phyloP scores from a whole-genome alignment of 1,139 yeast genomes.

The Chernovozyma aurita region DNA sequence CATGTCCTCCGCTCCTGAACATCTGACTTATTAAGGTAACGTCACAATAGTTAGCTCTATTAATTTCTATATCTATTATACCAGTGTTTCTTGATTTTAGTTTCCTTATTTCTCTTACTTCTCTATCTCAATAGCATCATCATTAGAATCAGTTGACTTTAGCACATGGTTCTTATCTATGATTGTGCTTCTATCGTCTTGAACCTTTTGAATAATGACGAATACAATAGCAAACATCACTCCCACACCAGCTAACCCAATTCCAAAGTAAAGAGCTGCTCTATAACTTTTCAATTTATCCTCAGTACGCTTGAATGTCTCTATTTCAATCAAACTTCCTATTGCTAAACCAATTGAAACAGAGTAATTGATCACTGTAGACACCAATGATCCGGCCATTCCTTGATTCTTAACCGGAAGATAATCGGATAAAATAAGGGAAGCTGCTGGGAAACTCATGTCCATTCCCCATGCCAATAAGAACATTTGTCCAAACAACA shows the following conservation, averaged over 20 bases:
- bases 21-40: too few species aligned
- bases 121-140: too few species aligned
- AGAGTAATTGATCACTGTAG: slow-evolving; percentile 52
- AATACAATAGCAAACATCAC: slow-evolving; percentile 27
- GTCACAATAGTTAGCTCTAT: too few species aligned
- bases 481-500: slow-evolving; percentile 45
- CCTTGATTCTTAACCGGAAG: slow-evolving; percentile 52
- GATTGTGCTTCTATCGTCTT: slow-evolving; percentile 11
- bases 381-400: slow-evolving; percentile 55
- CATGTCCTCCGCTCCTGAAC: too few species aligned
- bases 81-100: too few species aligned
- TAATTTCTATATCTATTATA: too few species aligned
- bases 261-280: slow-evolving; percentile 40
- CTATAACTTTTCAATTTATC: slow-evolving; percentile 34
- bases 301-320: slow-evolving; percentile 20
- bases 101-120: too few species aligned
- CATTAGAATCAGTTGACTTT: too few species aligned
- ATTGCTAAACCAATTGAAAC: slow-evolving; percentile 51
- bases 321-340: slow-evolving; percentile 44
- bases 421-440: slow-evolving; percentile 47
- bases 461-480: slow-evolving; percentile 57
- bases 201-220: slow-evolving; percentile 20
- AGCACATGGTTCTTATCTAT: too few species aligned
- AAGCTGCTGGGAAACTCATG: slow-evolving; percentile 53
- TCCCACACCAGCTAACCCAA: slow-evolving; percentile 34